phyloP scores from a whole-genome alignment of 371 early-diverging fungal genomes.

The Lichtheimia ornata region DNA sequence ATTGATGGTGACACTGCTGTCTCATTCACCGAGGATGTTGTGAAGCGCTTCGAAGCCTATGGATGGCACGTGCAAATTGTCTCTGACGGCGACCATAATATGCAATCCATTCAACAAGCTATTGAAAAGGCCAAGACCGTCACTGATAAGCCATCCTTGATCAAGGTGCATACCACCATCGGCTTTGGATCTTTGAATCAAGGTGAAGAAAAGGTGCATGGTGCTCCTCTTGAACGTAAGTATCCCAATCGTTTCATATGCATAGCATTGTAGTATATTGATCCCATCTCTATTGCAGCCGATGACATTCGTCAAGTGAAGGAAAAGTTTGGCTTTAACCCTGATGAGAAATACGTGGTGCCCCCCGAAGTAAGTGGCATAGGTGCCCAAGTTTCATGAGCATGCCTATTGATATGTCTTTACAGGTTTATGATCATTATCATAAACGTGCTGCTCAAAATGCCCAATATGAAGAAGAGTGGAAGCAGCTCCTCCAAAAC shows the following conservation, averaged over 20 bases:
- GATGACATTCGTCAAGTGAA: conserved; percentile 91
- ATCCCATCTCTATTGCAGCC: conserved; percentile 31
- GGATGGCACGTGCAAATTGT: conserved; percentile 92
- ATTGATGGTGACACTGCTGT: conserved; percentile 94
- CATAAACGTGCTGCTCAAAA: conserved; percentile 59
- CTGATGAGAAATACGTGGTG: conserved; percentile 77
- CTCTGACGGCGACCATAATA: conserved; percentile 84
- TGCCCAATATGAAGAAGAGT: conserved; percentile 64
- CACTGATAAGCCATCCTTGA: conserved; percentile 86
- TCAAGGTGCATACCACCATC: conserved; percentile 84
- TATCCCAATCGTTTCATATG: background rate
- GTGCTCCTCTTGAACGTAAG: conserved; percentile 81
- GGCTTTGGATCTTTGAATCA: conserved; percentile 64
- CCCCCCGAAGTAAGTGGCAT: conserved; percentile 43
- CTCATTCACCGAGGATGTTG: conserved; percentile 94
- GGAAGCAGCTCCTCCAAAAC: conserved; percentile 72
- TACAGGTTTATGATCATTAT: conserved; percentile 68
- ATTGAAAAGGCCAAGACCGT: conserved; percentile 82
- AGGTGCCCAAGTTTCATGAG: background rate
- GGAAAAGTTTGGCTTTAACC: conserved; percentile 82
- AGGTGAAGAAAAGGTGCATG: conserved; percentile 91
- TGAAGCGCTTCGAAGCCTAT: conserved; percentile 88
- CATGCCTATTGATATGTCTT: background rate
- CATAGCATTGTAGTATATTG: conserved; percentile 1
- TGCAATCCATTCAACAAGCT: conserved; percentile 72